phyloP scores from a whole-genome alignment of 169 alveolate species.

The Pseudocohnilembus persalinus region DNA sequence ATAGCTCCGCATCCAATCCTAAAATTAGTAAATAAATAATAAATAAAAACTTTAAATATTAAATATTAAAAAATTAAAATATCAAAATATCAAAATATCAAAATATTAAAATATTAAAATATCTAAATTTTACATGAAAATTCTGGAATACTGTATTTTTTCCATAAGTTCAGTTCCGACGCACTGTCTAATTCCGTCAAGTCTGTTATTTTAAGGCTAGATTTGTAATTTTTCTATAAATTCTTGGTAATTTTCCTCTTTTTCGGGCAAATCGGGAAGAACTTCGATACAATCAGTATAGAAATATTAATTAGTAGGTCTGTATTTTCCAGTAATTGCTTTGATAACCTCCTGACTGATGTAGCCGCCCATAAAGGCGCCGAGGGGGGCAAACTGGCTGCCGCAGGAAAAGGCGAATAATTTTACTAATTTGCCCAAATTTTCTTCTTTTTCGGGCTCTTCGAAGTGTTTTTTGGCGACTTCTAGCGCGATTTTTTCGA shows the following conservation, averaged over 20 bases:
- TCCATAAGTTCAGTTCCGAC: constrained; percentile 64
- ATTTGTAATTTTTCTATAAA: neutral
- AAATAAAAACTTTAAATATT: no score
- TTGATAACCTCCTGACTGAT: constrained; percentile 78
- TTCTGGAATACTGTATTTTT: constrained; percentile 53
- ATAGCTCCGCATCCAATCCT: constrained; percentile 89
- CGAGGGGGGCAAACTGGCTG: neutral
- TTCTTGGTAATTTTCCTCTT: neutral
- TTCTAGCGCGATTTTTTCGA: neutral
- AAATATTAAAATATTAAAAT: no score
- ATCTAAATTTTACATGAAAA: neutral
- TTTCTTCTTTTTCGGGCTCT: neutral
- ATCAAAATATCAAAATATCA: no score
- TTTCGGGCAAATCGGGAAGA: constrained; percentile 43
- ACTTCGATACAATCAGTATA: constrained; percentile 72
- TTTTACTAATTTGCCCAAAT: no score
- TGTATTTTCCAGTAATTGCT: constrained; percentile 75
- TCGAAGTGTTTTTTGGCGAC: neutral
- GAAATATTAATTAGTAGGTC: constrained; percentile 65
- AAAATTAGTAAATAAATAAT: constrained; percentile 7
- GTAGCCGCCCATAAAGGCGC: constrained; percentile 80
- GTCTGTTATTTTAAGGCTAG: constrained; percentile 28
- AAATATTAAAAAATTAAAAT: no score
- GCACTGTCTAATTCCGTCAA: constrained; percentile 17
- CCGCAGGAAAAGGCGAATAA: neutral